A percentile compares a stretch with the other conserved stretches of the same genome.
Conservation (phyloP, 2,329 filamentous ascomycete species). For the Cercospora berteroae region DNA sequence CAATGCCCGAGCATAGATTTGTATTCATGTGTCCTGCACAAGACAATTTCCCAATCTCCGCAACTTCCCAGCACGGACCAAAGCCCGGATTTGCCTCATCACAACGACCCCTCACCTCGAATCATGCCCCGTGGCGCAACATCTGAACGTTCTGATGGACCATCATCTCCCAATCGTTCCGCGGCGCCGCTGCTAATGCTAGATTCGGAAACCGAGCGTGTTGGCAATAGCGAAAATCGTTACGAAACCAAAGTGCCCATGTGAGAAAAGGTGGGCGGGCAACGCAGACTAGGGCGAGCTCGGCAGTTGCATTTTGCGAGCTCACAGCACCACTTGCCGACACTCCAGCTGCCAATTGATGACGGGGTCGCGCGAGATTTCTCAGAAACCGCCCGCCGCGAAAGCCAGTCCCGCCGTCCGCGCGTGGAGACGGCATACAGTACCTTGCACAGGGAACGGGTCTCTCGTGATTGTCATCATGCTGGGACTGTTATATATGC, state of each 20-base stretch:
- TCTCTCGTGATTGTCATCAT: background rate
- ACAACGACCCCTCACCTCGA: background rate
- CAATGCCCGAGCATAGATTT: background rate
- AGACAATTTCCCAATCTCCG: background rate
- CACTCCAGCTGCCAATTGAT: background rate
- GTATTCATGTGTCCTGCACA: background rate
- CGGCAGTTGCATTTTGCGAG: constrained; percentile 1
- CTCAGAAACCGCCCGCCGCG: background rate
- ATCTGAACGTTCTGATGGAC: background rate
- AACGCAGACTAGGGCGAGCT: background rate
- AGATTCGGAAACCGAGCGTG: background rate
- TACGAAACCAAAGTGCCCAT: background rate
- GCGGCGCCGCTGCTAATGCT: background rate
- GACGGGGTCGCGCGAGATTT: background rate
- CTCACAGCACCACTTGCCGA: constrained; percentile 4
- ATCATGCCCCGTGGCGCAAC: background rate
- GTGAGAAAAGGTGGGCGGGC: background rate
- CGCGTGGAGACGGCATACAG: background rate
- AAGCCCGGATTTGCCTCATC: background rate
- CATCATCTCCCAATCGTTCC: background rate
- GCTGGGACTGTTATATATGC: background rate
- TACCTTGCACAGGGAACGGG: background rate
- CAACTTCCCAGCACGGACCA: background rate
- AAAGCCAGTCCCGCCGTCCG: background rate
- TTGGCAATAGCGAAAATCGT: background rate